phyloP scores from a whole-genome alignment of 352 stramenopile species.

The Pythium apleroticum region DNA sequence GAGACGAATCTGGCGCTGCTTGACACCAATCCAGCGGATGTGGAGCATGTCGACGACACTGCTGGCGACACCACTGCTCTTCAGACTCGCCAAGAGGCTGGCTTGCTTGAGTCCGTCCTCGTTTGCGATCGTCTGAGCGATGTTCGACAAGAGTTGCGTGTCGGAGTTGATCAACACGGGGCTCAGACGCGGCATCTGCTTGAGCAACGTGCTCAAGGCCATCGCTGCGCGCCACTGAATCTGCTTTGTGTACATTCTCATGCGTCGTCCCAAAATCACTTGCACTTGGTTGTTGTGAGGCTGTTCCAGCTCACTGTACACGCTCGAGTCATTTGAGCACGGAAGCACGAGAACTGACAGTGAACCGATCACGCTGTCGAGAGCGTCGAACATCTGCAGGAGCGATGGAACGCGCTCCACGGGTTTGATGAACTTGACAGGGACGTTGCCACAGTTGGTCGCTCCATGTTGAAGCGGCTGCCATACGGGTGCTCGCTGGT shows the following conservation, averaged over 20 bases:
- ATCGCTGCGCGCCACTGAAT: constrained; percentile 80
- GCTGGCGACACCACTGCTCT: constrained; percentile 1
- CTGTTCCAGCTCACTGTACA: constrained; percentile 48
- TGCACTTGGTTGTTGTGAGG: constrained; percentile 71
- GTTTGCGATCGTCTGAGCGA: constrained; percentile 51
- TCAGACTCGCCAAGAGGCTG: constrained; percentile 20
- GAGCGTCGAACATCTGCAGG: constrained; percentile 75
- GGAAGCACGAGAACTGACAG: constrained; percentile 54
- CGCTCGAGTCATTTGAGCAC: constrained; percentile 30
- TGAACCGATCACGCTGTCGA: constrained; percentile 51
- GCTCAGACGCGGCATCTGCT: constrained; percentile 58
- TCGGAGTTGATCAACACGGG: constrained; percentile 43
- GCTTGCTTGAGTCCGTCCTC: constrained; percentile 48
- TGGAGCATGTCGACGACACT: constrained; percentile 39
- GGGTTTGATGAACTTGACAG: constrained; percentile 54
- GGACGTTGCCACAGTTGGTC: constrained; percentile 21
- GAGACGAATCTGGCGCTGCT: constrained; percentile 69
- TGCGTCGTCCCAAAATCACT: constrained; percentile 45
- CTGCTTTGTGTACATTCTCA: constrained; percentile 80
- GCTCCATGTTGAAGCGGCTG: constrained; percentile 14
- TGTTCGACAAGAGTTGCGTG: constrained; percentile 62
- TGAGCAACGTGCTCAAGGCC: constrained; percentile 65
- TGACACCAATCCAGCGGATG: constrained; percentile 65
- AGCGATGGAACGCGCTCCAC: constrained; percentile 75
- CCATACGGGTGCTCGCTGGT: constrained; percentile 11